These are phyloP conservation scores for Geranium rotundifolium DNA, from an alignment of 345 rosid species.

Conservation along the genomic window DNA sequence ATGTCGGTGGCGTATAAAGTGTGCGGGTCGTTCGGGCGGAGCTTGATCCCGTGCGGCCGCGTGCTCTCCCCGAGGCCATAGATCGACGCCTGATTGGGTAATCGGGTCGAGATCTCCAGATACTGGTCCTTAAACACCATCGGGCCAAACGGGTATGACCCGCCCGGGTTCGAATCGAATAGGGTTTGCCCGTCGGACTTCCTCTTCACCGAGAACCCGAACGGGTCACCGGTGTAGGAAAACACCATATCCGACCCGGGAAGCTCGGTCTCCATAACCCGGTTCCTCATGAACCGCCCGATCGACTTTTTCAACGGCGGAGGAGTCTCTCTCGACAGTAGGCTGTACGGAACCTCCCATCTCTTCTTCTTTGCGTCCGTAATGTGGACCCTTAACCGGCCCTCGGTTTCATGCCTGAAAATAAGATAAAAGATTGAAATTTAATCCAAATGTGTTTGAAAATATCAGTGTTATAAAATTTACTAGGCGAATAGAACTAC, in stretches of 20 bases:
- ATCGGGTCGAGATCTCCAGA: conserved; percentile 79
- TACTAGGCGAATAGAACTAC: too few species aligned
- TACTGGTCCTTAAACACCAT: conserved; percentile 94
- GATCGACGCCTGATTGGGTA: conserved; percentile 74
- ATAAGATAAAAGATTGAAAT: not conserved
- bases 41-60: conserved; percentile 85
- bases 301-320: conserved; percentile 37
- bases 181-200: conserved; percentile 67
- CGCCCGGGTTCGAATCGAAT: conserved; percentile 55
- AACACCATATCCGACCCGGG: conserved; percentile 55
- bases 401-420: conserved; percentile 65
- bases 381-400: conserved; percentile 70
- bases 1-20: conserved; percentile 77
- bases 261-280: conserved; percentile 42
- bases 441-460: conserved; percentile 1
- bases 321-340: conserved; percentile 64
- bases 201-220: conserved; percentile 76
- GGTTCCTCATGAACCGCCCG: conserved; percentile 36
- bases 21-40: conserved; percentile 84
- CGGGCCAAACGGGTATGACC: conserved; percentile 37
- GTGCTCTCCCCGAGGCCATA: conserved; percentile 93
- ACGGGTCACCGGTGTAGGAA: conserved; percentile 62
- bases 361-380: conserved; percentile 79
- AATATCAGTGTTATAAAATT: too few species aligned
- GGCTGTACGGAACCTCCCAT: conserved; percentile 93